phyloP scores from a whole-genome alignment of 2,329 filamentous ascomycete genomes.

The Ophiognomonia clavigignenti-juglandacearum region DNA sequence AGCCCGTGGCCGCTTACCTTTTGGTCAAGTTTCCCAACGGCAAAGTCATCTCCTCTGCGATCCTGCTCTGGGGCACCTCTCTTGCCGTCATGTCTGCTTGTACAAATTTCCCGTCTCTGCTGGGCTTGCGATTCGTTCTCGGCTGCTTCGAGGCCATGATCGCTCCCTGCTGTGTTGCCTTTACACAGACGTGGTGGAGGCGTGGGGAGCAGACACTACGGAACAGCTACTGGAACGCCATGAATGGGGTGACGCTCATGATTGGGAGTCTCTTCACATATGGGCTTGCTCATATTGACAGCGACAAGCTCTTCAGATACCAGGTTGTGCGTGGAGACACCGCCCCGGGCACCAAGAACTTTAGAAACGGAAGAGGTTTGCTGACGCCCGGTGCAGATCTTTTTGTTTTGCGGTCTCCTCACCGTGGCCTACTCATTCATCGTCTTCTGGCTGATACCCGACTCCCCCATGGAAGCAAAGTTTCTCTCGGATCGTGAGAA shows the following conservation, averaged over 20 bases:
- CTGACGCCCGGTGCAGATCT: slow-evolving; percentile 25
- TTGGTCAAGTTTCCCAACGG: slow-evolving; percentile 50
- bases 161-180: slow-evolving; percentile 45
- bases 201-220: slow-evolving; percentile 46
- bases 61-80: slow-evolving; percentile 48
- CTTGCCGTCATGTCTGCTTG: slow-evolving; percentile 48
- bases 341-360: neutral
- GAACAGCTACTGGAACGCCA: slow-evolving; percentile 47
- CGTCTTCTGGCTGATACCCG: slow-evolving; percentile 56
- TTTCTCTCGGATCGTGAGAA: slow-evolving; percentile 54
- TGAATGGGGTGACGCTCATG: slow-evolving; percentile 51
- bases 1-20: slow-evolving; percentile 47
- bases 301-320: slow-evolving; percentile 39
- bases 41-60: slow-evolving; percentile 45
- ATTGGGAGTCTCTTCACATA: slow-evolving; percentile 52
- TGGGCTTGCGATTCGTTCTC: slow-evolving; percentile 39
- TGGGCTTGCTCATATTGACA: slow-evolving; percentile 43
- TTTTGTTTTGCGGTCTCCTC: slow-evolving; percentile 43
- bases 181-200: slow-evolving; percentile 53
- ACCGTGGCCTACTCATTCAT: slow-evolving; percentile 46
- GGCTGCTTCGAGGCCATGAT: slow-evolving; percentile 44
- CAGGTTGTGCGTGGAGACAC: slow-evolving; percentile 31
- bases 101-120: slow-evolving; percentile 39
- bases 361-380: slow-evolving; percentile 16
- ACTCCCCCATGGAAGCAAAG: slow-evolving; percentile 56